Evolutionary conservation across 2,329 filamentous ascomycete genomes (phyloP), one percentile per base, ranked within the genome.

Genomic region (Talaromyces amestolkiae): DNA sequence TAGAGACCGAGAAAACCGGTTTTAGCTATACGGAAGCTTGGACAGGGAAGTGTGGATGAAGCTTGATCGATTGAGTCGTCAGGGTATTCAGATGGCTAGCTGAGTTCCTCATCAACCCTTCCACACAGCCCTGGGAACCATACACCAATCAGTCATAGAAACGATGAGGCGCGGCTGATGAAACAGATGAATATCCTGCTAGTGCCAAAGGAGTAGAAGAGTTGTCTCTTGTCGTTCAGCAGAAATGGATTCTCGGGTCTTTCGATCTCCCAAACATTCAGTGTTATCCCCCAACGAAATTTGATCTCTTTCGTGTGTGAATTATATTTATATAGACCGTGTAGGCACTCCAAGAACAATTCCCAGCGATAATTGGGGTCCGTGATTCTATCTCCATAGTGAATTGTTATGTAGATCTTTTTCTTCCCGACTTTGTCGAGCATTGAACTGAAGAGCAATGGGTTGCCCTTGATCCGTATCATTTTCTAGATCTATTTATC

Each of bases 241-340:
- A 56, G 31, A 56, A 27, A 37, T 31, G 17, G 51, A 56, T 37
- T 31, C 31, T 56, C 31, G 19, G 31, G 27, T 31, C 51, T 56
- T 56, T 56, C 17, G 27, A 56, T 56, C 13, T 56, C 31, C 51
- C 6, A 56, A 37, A 56, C 17, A 35, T 56, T 56, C 1, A 56
- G 27, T 56, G 27, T 56, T 37, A 56, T 56, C 35, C 31, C 51
- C 27, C 27, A 54, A 35, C 27, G 15, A 35, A 54, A 31, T 54
- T 54, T 54, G 15, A 54, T 54, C 51, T 54, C 27, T 54, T 9
- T 54, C 15, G 27, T 35, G 27, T 4, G 15, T 54, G 27, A 17
- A 35, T 54, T 54, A 54, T 54, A 54, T 54, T 35, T 54, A 54
- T 54, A 35, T 54, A 6, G 51, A 35, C 51, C n/a, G 27, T 54